These are phyloP conservation scores for Amaranthus cruentus DNA, from an alignment of 148 eudicot genomes.

Conservation along the genomic window DNA sequence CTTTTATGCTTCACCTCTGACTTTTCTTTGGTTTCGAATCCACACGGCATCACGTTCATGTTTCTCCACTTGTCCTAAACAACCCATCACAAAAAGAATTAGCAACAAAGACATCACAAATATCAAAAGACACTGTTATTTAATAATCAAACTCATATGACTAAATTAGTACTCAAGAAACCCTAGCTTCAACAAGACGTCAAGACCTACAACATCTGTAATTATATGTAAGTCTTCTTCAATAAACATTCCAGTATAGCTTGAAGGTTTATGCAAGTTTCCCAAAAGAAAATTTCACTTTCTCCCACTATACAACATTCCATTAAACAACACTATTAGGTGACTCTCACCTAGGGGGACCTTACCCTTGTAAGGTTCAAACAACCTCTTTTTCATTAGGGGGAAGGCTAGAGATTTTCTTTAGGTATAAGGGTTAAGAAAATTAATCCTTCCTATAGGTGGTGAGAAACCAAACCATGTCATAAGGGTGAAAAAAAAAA, in stretches of 20 bases:
- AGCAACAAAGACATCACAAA: conserved; percentile 3
- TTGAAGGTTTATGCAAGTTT: background rate
- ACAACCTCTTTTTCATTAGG: no score
- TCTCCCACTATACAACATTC: no score
- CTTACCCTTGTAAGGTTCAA: no score
- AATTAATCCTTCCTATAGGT: background rate
- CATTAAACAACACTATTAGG: no score
- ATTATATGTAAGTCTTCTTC: background rate
- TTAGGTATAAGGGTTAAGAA: background rate
- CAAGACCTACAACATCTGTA: background rate
- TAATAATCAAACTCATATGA: no score
- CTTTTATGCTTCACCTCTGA: conserved; percentile 67
- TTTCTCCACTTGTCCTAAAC: conserved; percentile 98
- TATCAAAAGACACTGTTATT: background rate
- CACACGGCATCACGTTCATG: conserved; percentile 82
- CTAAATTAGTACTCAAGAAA: background rate
- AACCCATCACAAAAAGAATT: conserved; percentile 7
- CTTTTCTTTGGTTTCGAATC: conserved; percentile 75
- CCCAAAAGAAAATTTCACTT: background rate
- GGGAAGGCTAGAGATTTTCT: no score
- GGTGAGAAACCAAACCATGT: no score
- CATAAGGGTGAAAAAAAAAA: no score
- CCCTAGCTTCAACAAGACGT: background rate
- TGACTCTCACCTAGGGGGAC: no score
- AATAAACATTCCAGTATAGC: background rate